Evolutionary conservation across 1,284 basidiomycete genomes (phyloP).

Genomic region (Pholiota adiposa): DNA sequence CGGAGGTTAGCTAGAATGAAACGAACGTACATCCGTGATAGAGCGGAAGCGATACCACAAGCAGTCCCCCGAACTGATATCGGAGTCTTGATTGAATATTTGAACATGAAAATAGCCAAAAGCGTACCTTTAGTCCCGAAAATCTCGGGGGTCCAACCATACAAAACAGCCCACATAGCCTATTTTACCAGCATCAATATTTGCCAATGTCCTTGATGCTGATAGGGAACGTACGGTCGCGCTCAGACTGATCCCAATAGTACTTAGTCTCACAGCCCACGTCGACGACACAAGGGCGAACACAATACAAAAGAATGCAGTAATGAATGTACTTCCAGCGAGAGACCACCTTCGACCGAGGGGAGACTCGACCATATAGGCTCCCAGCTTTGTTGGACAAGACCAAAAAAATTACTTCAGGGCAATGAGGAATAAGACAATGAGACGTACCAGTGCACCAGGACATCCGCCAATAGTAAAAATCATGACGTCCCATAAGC

Average conservation of each 20-base stretch:
- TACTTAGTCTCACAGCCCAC: conserved; percentile 73
- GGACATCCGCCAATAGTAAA: conserved; percentile 87
- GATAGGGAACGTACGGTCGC: conserved; percentile 62
- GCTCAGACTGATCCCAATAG: conserved; percentile 81
- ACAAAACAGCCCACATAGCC: conserved; percentile 92
- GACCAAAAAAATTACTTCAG: background rate
- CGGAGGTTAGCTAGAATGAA: background rate
- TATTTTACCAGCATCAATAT: conserved; percentile 28
- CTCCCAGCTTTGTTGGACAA: conserved; percentile 67
- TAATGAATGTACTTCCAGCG: conserved; percentile 81
- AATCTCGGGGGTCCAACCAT: conserved; percentile 92
- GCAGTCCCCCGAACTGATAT: conserved; percentile 82
- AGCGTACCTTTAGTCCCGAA: conserved; percentile 76
- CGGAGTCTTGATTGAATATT: background rate
- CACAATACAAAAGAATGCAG: conserved; percentile 76
- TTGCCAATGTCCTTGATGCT: background rate
- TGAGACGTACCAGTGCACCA: conserved; percentile 72
- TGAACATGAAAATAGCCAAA: background rate
- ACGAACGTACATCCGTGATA: conserved; percentile 78
- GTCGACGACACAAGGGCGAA: conserved; percentile 71
- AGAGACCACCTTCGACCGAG: conserved; percentile 83
- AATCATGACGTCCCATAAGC: conserved; percentile 82
- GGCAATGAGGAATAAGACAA: background rate
- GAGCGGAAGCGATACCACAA: conserved; percentile 88
- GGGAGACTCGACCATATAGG: conserved; percentile 81